Evolutionary conservation across 805 yeast species (phyloP).

Genomic region (Candida ipomoeae): DNA sequence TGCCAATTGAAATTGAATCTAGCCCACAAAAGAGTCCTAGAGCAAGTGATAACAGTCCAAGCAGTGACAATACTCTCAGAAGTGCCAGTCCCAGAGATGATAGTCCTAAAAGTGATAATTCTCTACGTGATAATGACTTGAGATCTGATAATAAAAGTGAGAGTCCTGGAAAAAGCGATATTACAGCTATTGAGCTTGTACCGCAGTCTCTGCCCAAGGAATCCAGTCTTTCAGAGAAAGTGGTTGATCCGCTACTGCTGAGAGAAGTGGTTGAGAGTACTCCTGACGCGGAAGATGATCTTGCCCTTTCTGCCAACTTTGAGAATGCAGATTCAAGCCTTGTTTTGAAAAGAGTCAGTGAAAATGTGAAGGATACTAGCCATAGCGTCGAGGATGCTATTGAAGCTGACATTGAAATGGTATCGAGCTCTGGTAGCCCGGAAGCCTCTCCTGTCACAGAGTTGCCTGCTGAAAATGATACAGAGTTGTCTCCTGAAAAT

Average conservation of each 20-base stretch:
- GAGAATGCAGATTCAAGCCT: background rate
- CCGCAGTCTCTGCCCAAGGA: constrained; percentile 6
- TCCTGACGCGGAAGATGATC: background rate
- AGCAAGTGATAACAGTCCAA: background rate
- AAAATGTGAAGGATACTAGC: background rate
- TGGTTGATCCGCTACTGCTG: background rate
- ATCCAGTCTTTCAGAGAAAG: background rate
- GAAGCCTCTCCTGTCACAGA: background rate
- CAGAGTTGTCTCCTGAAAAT: background rate
- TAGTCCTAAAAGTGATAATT: too few species aligned
- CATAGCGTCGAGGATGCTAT: background rate
- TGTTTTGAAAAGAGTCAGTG: background rate
- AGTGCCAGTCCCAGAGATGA: too few species aligned
- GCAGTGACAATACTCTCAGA: too few species aligned
- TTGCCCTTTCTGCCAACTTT: background rate
- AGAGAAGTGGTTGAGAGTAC: background rate
- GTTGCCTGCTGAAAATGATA: background rate
- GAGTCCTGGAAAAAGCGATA: background rate
- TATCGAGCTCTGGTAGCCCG: background rate
- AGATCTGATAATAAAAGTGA: background rate
- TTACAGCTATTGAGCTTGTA: background rate
- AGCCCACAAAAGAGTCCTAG: background rate
- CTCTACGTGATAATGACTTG: too few species aligned
- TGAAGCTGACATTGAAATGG: background rate
- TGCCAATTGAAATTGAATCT: background rate